Percentiles rank a stretch among this genome's conserved stretches.
These are phyloP conservation scores for Otatea glauca DNA, from an alignment of 176 grass and related monocot species.

Conservation along the genomic window DNA sequence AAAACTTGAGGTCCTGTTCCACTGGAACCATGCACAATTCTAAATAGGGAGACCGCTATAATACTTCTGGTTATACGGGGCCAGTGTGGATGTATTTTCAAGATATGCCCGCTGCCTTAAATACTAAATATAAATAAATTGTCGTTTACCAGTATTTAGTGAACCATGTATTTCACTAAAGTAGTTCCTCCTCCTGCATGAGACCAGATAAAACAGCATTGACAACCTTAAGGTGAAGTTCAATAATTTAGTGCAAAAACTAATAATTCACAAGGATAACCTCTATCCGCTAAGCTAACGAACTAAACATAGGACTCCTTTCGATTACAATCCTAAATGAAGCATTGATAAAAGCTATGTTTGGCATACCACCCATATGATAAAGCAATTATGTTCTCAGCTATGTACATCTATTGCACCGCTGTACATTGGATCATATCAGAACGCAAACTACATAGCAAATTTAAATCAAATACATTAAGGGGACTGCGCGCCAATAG, in stretches of 20 bases:
- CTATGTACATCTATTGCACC: neutral
- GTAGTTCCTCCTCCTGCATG: neutral
- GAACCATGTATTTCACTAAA: neutral
- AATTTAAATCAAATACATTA: conserved; percentile 30
- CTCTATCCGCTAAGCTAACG: neutral
- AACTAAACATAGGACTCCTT: neutral
- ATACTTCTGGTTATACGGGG: neutral
- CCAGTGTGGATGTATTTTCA: neutral
- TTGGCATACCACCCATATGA: neutral
- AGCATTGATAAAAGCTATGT: neutral
- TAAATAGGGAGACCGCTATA: neutral
- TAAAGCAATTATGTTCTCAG: neutral
- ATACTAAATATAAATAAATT: conserved; percentile 16
- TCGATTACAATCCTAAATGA: neutral
- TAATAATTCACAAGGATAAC: conserved; percentile 4
- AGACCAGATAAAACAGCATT: neutral
- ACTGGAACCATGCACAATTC: conserved; percentile 17
- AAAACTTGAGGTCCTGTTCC: neutral
- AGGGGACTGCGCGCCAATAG: neutral
- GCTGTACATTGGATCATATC: neutral
- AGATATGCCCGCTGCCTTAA: neutral
- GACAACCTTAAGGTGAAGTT: neutral
- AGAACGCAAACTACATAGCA: neutral
- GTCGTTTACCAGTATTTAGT: neutral
- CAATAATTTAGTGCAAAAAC: neutral